phyloP scores from a whole-genome alignment of 208 protist genomes.

The Trichomonas tenax region DNA sequence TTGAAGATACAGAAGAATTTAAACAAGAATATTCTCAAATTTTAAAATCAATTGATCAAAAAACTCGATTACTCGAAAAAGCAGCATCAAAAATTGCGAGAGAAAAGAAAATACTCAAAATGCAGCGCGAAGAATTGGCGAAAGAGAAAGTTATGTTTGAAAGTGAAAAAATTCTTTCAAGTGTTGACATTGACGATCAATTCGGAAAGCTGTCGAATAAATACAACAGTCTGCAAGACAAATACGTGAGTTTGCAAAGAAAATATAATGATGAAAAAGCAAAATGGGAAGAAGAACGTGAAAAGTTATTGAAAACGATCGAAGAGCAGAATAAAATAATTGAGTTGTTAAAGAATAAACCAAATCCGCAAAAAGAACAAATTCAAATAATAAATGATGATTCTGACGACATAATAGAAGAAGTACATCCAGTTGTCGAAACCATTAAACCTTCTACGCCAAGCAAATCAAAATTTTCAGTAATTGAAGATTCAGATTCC shows the following conservation, averaged over 20 bases:
- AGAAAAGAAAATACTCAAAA: neutral
- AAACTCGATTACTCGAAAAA: neutral
- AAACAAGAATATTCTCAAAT: neutral
- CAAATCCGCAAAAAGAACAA: neutral
- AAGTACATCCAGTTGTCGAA: neutral
- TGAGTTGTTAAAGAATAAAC: neutral
- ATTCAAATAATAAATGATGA: neutral
- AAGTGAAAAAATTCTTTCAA: neutral
- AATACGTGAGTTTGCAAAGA: neutral
- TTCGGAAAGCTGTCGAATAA: neutral
- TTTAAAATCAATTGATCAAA: neutral
- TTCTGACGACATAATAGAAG: neutral
- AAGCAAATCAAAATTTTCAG: neutral
- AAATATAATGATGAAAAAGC: neutral
- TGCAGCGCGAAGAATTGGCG: neutral
- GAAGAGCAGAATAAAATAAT: neutral
- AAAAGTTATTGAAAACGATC: neutral
- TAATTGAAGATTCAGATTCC: neutral
- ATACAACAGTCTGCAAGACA: neutral
- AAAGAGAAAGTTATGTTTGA: neutral
- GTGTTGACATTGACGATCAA: neutral
- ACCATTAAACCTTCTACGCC: neutral
- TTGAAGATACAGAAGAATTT: neutral
- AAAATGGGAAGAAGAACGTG: neutral
- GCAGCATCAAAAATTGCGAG: neutral